These are phyloP conservation scores for Diaporthe velutina DNA, from an alignment of 2,329 filamentous ascomycete species.

Conservation along the genomic window DNA sequence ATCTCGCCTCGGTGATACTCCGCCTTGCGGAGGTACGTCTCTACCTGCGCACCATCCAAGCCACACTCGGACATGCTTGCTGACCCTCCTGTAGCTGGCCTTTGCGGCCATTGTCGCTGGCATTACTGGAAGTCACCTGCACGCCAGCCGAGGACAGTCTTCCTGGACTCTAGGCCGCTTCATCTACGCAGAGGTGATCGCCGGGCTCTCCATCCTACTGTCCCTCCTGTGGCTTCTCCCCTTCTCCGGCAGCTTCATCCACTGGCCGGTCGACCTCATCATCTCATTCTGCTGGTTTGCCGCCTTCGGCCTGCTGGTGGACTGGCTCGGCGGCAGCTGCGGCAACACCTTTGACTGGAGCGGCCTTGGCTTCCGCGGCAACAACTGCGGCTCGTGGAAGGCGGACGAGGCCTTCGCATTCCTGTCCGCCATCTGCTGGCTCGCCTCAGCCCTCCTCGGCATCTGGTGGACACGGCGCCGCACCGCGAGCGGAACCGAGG, in stretches of 20 bases:
- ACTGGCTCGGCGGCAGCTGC: constrained; percentile 64
- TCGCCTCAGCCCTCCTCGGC: constrained; percentile 72
- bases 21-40: constrained; percentile 59
- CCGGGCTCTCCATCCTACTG: constrained; percentile 77
- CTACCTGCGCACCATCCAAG: background rate
- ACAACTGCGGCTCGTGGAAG: constrained; percentile 77
- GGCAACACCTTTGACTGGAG: constrained; percentile 72
- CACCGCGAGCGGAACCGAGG: constrained; percentile 46
- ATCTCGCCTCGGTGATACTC: constrained; percentile 68
- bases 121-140: constrained; percentile 74
- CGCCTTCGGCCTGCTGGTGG: constrained; percentile 74
- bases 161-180: constrained; percentile 72
- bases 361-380: constrained; percentile 61
- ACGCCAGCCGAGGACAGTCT: constrained; percentile 58
- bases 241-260: constrained; percentile 74
- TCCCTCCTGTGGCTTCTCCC: constrained; percentile 80
- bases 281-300: constrained; percentile 79
- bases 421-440: constrained; percentile 78
- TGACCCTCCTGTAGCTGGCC: constrained; percentile 62
- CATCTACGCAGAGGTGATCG: constrained; percentile 82
- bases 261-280: constrained; percentile 79
- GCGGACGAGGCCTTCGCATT: constrained; percentile 80
- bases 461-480: constrained; percentile 65
- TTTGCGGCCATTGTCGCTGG: constrained; percentile 81
- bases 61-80: background rate